These are phyloP conservation scores for Dendrobium chrysotoxum DNA, from an alignment of 106 monocot genomes.

Conservation along the genomic window DNA sequence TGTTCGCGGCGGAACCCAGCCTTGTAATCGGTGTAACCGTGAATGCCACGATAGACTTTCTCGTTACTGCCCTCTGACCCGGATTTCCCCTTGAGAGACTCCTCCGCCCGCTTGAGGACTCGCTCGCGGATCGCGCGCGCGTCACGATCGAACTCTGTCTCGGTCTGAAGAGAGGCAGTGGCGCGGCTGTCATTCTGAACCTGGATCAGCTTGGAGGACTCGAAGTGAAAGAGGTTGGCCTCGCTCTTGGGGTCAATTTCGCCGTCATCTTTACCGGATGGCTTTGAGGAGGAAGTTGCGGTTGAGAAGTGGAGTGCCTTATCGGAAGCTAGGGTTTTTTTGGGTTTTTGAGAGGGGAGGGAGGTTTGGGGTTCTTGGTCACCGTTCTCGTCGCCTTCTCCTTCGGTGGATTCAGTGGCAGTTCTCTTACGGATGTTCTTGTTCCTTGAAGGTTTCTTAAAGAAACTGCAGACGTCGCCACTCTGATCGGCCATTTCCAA, in stretches of 20 bases:
- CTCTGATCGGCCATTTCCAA: slow-evolving; percentile 15
- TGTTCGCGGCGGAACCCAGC: slow-evolving; percentile 93
- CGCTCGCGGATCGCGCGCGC: slow-evolving; percentile 87
- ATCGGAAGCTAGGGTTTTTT: slow-evolving; percentile 18
- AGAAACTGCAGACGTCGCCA: slow-evolving; percentile 19
- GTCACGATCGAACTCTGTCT: slow-evolving; percentile 80
- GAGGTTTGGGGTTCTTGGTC: not conserved
- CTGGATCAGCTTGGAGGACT: slow-evolving; percentile 82
- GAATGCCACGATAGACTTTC: slow-evolving; percentile 81
- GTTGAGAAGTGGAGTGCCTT: slow-evolving; percentile 74
- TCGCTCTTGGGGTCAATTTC: not conserved
- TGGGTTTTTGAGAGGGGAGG: slow-evolving; percentile 14
- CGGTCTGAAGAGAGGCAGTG: slow-evolving; percentile 84
- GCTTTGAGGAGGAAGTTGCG: slow-evolving; percentile 12
- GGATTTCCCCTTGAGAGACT: slow-evolving; percentile 42
- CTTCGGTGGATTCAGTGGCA: slow-evolving; percentile 12
- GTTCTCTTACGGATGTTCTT: slow-evolving; percentile 70
- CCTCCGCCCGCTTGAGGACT: slow-evolving; percentile 58
- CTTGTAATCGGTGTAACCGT: slow-evolving; percentile 93
- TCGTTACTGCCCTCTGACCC: slow-evolving; percentile 15
- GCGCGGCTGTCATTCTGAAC: slow-evolving; percentile 83
- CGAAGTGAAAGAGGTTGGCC: slow-evolving; percentile 52
- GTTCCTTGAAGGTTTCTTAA: slow-evolving; percentile 14
- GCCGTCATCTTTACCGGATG: slow-evolving; percentile 2
- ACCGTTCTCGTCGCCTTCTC: slow-evolving; percentile 14